phyloP scores from a whole-genome alignment of 805 yeast species.

The Kazachstania psychrophila region DNA sequence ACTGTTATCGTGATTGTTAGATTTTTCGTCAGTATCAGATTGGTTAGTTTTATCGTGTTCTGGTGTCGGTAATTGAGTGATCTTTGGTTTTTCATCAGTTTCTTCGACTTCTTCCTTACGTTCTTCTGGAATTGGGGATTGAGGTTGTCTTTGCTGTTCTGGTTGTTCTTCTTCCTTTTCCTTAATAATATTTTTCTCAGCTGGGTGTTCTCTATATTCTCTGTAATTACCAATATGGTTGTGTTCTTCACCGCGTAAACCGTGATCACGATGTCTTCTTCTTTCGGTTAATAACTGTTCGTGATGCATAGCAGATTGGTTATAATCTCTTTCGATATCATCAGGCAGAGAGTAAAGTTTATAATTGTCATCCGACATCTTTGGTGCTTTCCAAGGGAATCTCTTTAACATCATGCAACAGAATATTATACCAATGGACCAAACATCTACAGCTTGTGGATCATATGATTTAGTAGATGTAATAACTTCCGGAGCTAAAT shows the following conservation, averaged over 20 bases:
- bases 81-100: too few relatives aligned
- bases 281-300: constrained; percentile 49
- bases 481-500: constrained; percentile 75
- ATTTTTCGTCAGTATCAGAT: neutral
- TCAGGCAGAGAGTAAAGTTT: constrained; percentile 55
- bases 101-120: too few relatives aligned
- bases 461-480: constrained; percentile 46
- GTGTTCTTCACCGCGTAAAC: too few relatives aligned
- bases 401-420: constrained; percentile 81
- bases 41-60: neutral
- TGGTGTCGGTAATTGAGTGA: constrained; percentile 3
- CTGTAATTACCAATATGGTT: too few relatives aligned
- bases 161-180: too few relatives aligned
- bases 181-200: too few relatives aligned
- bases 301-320: constrained; percentile 62
- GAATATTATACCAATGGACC: constrained; percentile 78
- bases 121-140: too few relatives aligned
- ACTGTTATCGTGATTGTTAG: neutral
- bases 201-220: too few relatives aligned
- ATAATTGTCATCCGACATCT: constrained; percentile 56
- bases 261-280: constrained; percentile 17
- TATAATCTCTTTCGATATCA: constrained; percentile 70
- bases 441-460: constrained; percentile 70
- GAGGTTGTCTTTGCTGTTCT: constrained; percentile 3
- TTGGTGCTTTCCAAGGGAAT: constrained; percentile 82